Percentiles rank a stretch among this genome's conserved stretches.
These are phyloP conservation scores for Cyberlindnera xylosilytica DNA, from an alignment of 805 yeast species.

Conservation along the genomic window DNA sequence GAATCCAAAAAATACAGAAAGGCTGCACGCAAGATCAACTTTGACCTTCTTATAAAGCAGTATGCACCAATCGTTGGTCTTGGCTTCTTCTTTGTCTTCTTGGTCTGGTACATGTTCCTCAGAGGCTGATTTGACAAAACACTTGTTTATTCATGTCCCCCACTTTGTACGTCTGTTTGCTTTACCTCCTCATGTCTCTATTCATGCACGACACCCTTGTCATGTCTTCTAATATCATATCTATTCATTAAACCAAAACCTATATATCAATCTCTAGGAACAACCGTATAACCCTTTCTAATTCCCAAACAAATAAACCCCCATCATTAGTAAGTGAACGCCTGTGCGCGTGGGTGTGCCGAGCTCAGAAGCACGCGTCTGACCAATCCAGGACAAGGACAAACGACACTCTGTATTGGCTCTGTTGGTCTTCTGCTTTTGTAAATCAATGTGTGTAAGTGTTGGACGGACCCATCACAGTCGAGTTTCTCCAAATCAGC, in stretches of 20 bases:
- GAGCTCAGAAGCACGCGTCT: conserved; percentile 5
- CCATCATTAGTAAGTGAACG: conserved; percentile 3
- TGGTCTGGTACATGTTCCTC: conserved; percentile 79
- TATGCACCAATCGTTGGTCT: conserved; percentile 83
- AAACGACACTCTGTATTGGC: conserved; percentile 14
- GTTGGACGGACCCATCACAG: conserved; percentile 9
- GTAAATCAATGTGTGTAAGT: conserved; percentile 8
- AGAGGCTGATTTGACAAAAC: conserved; percentile 25
- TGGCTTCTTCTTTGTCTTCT: conserved; percentile 66
- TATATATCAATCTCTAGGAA: neutral
- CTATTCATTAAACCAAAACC: neutral
- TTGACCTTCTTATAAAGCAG: conserved; percentile 84
- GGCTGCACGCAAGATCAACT: conserved; percentile 86
- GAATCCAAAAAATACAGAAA: conserved; percentile 86
- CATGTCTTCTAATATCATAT: no score
- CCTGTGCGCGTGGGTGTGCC: conserved; percentile 2
- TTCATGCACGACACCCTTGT: neutral
- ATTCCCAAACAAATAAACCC: neutral
- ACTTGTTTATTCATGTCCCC: no score
- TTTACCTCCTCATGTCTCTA: neutral
- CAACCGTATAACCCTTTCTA: neutral
- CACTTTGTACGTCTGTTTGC: neutral
- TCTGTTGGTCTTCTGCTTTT: neutral
- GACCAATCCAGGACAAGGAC: conserved; percentile 5
- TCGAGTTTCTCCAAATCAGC: conserved; percentile 12